Evolutionary conservation across 2,329 filamentous ascomycete species (phyloP), one percentile per base, ranked within the genome.

Genomic region (Metarhizium album): DNA sequence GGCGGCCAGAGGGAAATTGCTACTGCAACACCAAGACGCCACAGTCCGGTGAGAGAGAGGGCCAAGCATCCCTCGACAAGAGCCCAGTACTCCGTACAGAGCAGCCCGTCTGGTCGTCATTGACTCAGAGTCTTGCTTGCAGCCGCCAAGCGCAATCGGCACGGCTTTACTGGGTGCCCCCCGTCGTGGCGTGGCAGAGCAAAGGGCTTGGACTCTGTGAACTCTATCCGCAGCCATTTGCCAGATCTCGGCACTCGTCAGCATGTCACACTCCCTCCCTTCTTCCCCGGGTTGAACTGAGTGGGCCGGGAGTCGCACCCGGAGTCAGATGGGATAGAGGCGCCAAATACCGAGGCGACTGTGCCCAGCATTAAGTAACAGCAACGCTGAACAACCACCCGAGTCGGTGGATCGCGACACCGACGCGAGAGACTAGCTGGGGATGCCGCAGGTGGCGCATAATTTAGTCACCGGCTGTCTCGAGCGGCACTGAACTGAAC

Each of bases 171-270:
- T 16, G n/a, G n/a, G 33, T 13, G 33, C 14, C 33, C 14, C 4
- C 16, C 33, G 33, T 35, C 2, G 14, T 13, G 33, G 33, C 33
- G 16, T 35, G 13, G 7, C 11, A 35, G 11, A 13, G 33, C 14
- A 35, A n/a, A n/a, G 14, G 16, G 33, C 33, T 35, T 16, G 13
- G 37, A 16, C 37, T 40, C 16, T 20, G n/a, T 40, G n/a, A 7
- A 18, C 37, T 16, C 8, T 40, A n/a, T n/a, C n/a, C n/a, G n/a
- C n/a, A 16, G 14, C 18, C 16, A 6, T 18, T 3, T 40, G 20
- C 40, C 11, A 43, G 20, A 50, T 50, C 48, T 50, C 48, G 48
- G 48, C 48, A 50, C 42, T 43, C 40, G 24, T 46, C 42, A 46
- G 18, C 24, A 33, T 46, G 43, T 46, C 18, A 46, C 43, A 46